These are phyloP conservation scores for Prosopis cineraria DNA, from an alignment of 306 rosid genomes.

Conservation along the genomic window DNA sequence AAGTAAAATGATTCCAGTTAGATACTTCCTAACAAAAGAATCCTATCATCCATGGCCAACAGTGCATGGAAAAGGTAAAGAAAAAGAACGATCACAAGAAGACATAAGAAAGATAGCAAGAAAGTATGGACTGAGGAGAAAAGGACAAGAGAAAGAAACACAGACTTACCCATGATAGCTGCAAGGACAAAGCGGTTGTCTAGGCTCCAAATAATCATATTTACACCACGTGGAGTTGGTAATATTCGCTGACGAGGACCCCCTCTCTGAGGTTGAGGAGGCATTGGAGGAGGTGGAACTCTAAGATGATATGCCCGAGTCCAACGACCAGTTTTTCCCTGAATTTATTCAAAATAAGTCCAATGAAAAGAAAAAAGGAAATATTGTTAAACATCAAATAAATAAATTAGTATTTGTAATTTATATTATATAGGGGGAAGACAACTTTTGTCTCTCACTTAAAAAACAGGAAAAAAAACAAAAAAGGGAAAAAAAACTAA, in stretches of 20 bases:
- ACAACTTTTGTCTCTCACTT: conserved; percentile 11
- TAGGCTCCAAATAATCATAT: conserved; percentile 99
- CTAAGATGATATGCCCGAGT: conserved; percentile 92
- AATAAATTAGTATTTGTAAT: conserved; percentile 23
- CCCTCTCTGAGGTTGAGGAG: conserved; percentile 89
- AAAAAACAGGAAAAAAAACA: not conserved
- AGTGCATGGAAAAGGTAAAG: conserved; percentile 2
- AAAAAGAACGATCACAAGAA: not conserved
- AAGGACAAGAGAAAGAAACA: conserved; percentile 19
- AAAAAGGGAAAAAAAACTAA: conserved; percentile 1
- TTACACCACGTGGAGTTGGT: conserved; percentile 99
- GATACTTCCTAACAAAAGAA: conserved; percentile 11
- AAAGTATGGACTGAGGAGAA: conserved; percentile 14
- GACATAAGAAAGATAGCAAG: not conserved
- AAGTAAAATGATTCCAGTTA: not conserved
- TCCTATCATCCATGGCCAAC: conserved; percentile 17
- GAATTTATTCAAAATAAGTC: conserved; percentile 26
- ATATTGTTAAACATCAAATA: not conserved
- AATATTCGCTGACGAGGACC: conserved; percentile 97
- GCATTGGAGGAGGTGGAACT: conserved; percentile 99
- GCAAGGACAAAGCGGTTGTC: conserved; percentile 99
- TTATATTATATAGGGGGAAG: conserved; percentile 14
- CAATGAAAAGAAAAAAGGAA: conserved; percentile 25
- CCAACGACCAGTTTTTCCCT: conserved; percentile 99
- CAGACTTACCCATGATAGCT: conserved; percentile 89